These are phyloP conservation scores for Lachancea sp. DNA, from an alignment of 805 yeast species.

Conservation along the genomic window DNA sequence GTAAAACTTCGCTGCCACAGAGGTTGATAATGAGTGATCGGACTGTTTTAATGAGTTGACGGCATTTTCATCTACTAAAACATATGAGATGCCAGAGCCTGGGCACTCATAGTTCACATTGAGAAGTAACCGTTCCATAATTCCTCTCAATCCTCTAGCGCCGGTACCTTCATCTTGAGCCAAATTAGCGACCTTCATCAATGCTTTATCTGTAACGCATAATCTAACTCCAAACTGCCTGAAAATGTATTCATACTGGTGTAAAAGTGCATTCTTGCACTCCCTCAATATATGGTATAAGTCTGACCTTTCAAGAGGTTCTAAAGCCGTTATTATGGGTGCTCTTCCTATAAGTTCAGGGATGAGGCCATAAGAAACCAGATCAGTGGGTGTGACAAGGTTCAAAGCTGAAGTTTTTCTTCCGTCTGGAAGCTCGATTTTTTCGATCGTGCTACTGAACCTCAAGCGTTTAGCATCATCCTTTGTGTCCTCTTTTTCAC, in stretches of 20 bases:
- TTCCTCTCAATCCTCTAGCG: conserved; percentile 52
- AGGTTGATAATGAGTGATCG: conserved; percentile 28
- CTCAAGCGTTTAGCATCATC: conserved; percentile 14
- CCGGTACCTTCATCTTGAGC: conserved; percentile 53
- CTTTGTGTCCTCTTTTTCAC: conserved; percentile 6
- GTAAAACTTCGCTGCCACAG: conserved; percentile 39
- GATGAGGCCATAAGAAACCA: conserved; percentile 47
- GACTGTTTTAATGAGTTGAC: conserved; percentile 36
- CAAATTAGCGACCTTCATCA: conserved; percentile 41
- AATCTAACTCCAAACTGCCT: conserved; percentile 46
- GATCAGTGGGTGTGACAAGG: conserved; percentile 44
- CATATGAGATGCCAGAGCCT: conserved; percentile 47
- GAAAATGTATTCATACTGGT: conserved; percentile 50
- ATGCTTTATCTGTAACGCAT: conserved; percentile 43
- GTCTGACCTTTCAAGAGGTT: conserved; percentile 41
- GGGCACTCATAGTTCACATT: conserved; percentile 55
- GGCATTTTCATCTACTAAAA: conserved; percentile 41
- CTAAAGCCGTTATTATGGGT: conserved; percentile 46
- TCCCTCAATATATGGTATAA: conserved; percentile 45
- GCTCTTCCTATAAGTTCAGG: conserved; percentile 58
- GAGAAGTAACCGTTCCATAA: conserved; percentile 46
- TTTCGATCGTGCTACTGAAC: conserved; percentile 30
- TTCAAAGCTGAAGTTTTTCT: conserved; percentile 38
- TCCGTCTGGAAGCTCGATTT: conserved; percentile 36
- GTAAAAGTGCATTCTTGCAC: conserved; percentile 49